Conservation (phyloP, 371 early-diverging fungal species). For the Syncephalastrum racemosum region DNA sequence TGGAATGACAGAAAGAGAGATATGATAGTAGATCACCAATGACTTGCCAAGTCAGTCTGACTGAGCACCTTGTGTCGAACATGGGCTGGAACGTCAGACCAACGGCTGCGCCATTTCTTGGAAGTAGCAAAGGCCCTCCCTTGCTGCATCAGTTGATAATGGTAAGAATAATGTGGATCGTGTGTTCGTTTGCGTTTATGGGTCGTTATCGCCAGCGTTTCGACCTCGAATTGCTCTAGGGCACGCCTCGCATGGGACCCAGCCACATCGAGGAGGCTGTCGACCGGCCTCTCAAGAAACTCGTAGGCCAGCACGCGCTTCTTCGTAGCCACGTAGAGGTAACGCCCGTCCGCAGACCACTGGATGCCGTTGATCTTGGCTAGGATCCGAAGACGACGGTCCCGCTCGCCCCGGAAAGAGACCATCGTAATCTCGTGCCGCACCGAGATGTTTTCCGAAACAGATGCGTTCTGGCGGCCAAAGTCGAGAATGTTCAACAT, state of each 20-base stretch:
- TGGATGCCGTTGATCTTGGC: constrained; percentile 59
- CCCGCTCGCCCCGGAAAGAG: constrained; percentile 56
- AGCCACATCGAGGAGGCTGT: constrained; percentile 17
- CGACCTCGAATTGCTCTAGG: constrained; percentile 14
- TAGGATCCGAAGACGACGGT: constrained; percentile 50
- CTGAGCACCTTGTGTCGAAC: constrained; percentile 25
- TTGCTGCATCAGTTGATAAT: too few relatives aligned
- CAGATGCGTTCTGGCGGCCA: constrained; percentile 6
- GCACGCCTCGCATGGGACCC: constrained; percentile 15
- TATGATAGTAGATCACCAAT: constrained; percentile 26
- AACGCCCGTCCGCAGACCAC: constrained; percentile 56
- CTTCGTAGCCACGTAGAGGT: constrained; percentile 55
- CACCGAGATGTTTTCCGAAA: constrained; percentile 1
- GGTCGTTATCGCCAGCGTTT: background rate
- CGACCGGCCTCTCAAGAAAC: constrained; percentile 20
- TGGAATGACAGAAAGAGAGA: background rate
- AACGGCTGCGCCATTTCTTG: constrained; percentile 20
- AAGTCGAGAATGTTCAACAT: constrained; percentile 14
- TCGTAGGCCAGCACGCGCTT: constrained; percentile 58
- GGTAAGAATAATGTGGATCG: background rate
- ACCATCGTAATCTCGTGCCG: constrained; percentile 59
- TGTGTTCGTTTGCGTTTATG: constrained; percentile 4
- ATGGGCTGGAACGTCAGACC: constrained; percentile 22
- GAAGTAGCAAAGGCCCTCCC: background rate
- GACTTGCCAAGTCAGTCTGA: constrained; percentile 30